Percentiles rank a stretch among this genome's conserved stretches.
These are phyloP conservation scores for Colletotrichum eleusines DNA, from an alignment of 2,329 filamentous ascomycete species.

Conservation along the genomic window DNA sequence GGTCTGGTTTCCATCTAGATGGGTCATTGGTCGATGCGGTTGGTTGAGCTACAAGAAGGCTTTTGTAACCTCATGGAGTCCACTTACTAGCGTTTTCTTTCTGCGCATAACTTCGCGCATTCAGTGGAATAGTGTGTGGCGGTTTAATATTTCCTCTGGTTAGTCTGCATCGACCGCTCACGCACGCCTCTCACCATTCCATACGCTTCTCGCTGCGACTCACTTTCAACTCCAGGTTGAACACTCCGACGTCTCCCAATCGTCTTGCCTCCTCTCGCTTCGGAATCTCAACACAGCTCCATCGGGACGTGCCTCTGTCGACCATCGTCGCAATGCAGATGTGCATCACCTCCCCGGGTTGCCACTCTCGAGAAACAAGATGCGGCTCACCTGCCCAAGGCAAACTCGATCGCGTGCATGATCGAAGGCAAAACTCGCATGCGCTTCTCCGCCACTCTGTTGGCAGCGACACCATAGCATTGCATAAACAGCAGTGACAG, in stretches of 20 bases:
- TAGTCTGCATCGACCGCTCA: conserved; percentile 14
- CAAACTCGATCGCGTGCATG: conserved; percentile 5
- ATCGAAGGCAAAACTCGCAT: neutral
- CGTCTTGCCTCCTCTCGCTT: neutral
- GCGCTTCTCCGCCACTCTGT: neutral
- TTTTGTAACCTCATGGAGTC: no score
- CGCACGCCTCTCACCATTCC: conserved; percentile 7
- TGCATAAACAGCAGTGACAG: neutral
- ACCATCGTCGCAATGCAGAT: neutral
- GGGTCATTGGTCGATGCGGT: neutral
- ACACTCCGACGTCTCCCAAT: neutral
- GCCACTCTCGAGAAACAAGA: neutral
- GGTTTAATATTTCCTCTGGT: neutral
- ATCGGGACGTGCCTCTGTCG: neutral
- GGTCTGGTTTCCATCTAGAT: neutral
- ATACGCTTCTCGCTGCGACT: neutral
- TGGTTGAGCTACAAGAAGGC: neutral
- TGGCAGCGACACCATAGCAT: neutral
- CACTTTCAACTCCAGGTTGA: conserved; percentile 3
- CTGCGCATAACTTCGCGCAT: neutral
- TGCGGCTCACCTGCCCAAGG: conserved; percentile 1
- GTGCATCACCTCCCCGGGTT: neutral
- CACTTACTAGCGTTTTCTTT: neutral
- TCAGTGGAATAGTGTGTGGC: neutral
- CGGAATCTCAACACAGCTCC: neutral